Conservation (phyloP, 164 flowering plant species). For the Kalanchoe fedtschenkoi region DNA sequence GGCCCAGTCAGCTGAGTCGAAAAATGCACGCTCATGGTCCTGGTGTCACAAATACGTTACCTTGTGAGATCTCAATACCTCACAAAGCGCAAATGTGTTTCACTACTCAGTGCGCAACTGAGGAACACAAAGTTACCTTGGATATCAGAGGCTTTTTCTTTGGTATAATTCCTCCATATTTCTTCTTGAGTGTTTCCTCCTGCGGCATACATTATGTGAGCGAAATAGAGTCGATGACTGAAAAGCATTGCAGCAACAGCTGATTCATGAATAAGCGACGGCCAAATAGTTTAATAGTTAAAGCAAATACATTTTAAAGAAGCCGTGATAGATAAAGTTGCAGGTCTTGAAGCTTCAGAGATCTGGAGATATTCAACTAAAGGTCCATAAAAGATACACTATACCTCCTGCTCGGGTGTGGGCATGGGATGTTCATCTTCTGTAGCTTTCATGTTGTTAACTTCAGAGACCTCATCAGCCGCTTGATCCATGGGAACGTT, state of each 20-base stretch:
- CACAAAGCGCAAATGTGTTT: too few relatives aligned
- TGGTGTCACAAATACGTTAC: not conserved
- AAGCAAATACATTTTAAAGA: too few relatives aligned
- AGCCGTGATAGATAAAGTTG: too few relatives aligned
- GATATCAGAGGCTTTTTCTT: conserved; percentile 2
- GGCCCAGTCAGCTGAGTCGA: not conserved
- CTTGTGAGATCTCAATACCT: not conserved
- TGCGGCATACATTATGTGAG: not conserved
- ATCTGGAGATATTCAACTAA: not conserved
- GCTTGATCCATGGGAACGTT: not conserved
- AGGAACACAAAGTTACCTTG: not conserved
- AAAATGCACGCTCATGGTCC: conserved; percentile 1
- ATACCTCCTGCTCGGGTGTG: conserved; percentile 3
- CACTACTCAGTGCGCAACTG: too few relatives aligned
- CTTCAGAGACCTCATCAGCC: not conserved
- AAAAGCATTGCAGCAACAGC: not conserved
- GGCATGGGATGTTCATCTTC: conserved; percentile 1
- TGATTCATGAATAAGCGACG: not conserved
- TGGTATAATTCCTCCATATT: conserved; percentile 3
- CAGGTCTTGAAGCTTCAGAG: too few relatives aligned
- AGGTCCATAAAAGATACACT: not conserved
- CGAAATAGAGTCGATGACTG: not conserved
- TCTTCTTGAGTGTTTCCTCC: conserved; percentile 5
- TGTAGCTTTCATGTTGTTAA: not conserved
- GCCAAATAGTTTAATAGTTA: too few relatives aligned